phyloP scores from a whole-genome alignment of 768 basidiomycete species.

The Mycena alexandri region DNA sequence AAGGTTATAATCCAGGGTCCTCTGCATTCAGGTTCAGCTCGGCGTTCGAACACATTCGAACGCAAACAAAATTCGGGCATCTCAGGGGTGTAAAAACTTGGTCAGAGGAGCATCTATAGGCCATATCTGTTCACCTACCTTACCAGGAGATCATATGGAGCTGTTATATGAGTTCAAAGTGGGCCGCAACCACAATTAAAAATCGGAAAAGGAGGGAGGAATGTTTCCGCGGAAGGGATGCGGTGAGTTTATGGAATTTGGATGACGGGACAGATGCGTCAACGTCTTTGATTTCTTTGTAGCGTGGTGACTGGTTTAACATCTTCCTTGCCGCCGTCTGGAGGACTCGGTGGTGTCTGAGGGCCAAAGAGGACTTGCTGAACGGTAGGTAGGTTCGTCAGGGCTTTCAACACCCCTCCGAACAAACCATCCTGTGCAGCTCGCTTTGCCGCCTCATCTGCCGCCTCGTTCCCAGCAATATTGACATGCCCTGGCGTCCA shows the following conservation, averaged over 20 bases:
- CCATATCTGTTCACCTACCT: too few relatives aligned
- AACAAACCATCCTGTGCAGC: conserved; percentile 4
- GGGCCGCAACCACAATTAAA: too few relatives aligned
- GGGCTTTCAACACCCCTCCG: background rate
- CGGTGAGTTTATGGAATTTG: background rate
- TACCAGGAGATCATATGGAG: too few relatives aligned
- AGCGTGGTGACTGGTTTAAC: background rate
- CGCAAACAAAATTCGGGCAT: too few relatives aligned
- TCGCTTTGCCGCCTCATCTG: conserved; percentile 13
- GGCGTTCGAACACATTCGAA: too few relatives aligned
- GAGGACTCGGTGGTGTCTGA: background rate
- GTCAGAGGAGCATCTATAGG: too few relatives aligned
- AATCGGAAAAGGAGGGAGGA: background rate
- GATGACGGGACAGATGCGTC: background rate
- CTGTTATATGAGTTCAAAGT: too few relatives aligned
- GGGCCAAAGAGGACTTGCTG: background rate
- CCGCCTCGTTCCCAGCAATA: conserved; percentile 16
- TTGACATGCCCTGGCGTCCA: conserved; percentile 20
- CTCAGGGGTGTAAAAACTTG: too few relatives aligned
- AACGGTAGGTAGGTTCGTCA: background rate
- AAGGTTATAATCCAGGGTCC: too few relatives aligned
- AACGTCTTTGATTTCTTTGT: background rate
- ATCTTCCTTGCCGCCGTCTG: background rate
- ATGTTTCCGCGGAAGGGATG: background rate
- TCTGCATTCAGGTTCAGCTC: too few relatives aligned